Percentiles rank a stretch among this genome's conserved stretches.
Evolutionary conservation across 129 eudicot genomes (phyloP).

Genomic region (Pulicaria dysenterica): DNA sequence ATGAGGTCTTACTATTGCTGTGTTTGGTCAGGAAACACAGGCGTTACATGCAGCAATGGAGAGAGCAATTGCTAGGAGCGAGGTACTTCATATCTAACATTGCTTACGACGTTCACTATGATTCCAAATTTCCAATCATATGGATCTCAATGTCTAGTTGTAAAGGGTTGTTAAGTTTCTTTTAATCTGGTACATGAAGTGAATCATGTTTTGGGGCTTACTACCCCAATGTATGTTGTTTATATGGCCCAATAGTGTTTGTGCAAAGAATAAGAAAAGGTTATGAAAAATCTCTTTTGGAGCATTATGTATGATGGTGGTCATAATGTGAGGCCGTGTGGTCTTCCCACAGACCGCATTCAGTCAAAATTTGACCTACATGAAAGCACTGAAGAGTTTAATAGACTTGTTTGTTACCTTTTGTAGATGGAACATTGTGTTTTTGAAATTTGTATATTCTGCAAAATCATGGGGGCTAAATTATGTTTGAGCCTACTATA

Average conservation of each 20-base stretch:
- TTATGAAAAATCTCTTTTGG: conserved; percentile 6
- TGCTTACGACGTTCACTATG: conserved; percentile 15
- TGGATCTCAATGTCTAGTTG: neutral
- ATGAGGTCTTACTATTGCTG: conserved; percentile 51
- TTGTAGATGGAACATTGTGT: conserved; percentile 3
- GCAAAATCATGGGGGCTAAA: neutral
- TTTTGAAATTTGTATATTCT: neutral
- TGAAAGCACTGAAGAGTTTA: neutral
- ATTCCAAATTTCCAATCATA: conserved; percentile 9
- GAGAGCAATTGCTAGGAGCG: conserved; percentile 71
- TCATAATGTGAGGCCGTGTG: conserved; percentile 9
- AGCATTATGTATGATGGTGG: conserved; percentile 6
- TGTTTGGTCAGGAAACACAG: conserved; percentile 74
- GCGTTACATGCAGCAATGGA: conserved; percentile 64
- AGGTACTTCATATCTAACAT: conserved; percentile 50
- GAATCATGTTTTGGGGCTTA: conserved; percentile 16
- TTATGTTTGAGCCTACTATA: neutral
- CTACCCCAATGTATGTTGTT: neutral
- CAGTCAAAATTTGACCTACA: neutral
- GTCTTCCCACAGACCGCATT: neutral
- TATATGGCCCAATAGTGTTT: conserved; percentile 20
- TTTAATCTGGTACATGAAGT: conserved; percentile 5
- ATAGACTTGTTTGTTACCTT: conserved; percentile 7
- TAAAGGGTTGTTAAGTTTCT: conserved; percentile 13
- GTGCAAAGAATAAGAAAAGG: conserved; percentile 11